Evolutionary conservation across 1,284 basidiomycete genomes (phyloP), one percentile per base, ranked within the genome.

Genomic region (Tylopilus orsonianus): DNA sequence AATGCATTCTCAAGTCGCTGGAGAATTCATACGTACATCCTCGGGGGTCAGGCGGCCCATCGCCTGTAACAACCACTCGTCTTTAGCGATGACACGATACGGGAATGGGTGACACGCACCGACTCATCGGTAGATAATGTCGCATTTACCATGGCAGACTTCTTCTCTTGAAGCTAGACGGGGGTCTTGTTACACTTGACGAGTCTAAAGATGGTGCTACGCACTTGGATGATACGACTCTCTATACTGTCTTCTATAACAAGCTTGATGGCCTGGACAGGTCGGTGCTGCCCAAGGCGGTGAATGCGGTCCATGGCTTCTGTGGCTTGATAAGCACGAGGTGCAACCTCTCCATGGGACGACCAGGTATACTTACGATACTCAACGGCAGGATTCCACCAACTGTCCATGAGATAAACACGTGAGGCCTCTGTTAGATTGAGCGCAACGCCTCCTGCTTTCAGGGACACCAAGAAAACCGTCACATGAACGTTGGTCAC

Each of bases 241-340:
- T 99, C 96, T 57, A 99, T 97, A 55, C 90, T 93, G 66, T 99
- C 95, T 67, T 98, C 94, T 46, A 98, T 81, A 24, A 98, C 90
- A 30, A 98, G 78, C 63, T 98, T 95, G 67, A 93, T 92, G 13
- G 95, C 93, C 58, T 90, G 81, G 40, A 97, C 91, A 3, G 96
- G 95, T 20, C 96, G 81, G 58, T 87, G 89, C 69, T 98, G 94
- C 16, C 93, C 93, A 29, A 96, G 75, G 54, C 92, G 85, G 70
- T 94, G 91, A 50, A 94, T 94, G 50, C 95, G 88, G 68, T 98
- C 95, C 93, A 97, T 97, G 3, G 95, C 95, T 79, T 97, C 88
- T 90, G 76, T 50, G 54, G 41, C 35, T 27, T 14, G 22, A 30
- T 65, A 45, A 58, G 58, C 48, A 53, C 45, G 51, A 48, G 46